These are phyloP conservation scores for Fragaria vesca DNA, from an alignment of 306 rosid genomes.

Conservation along the genomic window DNA sequence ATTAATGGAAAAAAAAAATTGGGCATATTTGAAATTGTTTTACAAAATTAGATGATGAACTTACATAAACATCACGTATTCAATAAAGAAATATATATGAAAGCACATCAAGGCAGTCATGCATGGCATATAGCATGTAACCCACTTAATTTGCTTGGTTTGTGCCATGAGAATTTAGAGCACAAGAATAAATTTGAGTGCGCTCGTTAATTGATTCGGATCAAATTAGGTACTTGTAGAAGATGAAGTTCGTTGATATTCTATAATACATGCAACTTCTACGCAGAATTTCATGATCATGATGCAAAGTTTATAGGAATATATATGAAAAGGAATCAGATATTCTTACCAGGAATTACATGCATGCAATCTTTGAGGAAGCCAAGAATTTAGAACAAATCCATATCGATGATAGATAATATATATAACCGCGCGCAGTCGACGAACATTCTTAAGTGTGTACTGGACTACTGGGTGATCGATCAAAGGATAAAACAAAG, in stretches of 20 bases:
- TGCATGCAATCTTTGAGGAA: not conserved
- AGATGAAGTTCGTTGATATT: not conserved
- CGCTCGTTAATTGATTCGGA: not conserved
- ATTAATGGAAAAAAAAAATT: too few species aligned
- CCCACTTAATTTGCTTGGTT: too few species aligned
- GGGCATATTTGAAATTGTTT: too few species aligned
- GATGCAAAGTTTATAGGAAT: slow-evolving; percentile 8
- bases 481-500: not conserved
- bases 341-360: slow-evolving; percentile 1
- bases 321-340: slow-evolving; percentile 9
- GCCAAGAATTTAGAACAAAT: slow-evolving; percentile 10
- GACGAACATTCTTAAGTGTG: slow-evolving; percentile 9
- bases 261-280: not conserved
- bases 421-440: not conserved
- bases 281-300: not conserved
- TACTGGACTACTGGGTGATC: slow-evolving; percentile 3
- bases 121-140: too few species aligned
- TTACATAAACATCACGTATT: too few species aligned
- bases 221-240: not conserved
- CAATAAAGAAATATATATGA: too few species aligned
- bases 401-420: not conserved
- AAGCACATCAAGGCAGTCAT: too few species aligned
- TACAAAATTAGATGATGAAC: too few species aligned
- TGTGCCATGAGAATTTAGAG: not conserved
- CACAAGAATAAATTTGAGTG: slow-evolving; percentile 1